phyloP scores from a whole-genome alignment of 345 rosid species.

The Pugionium cornutum region DNA sequence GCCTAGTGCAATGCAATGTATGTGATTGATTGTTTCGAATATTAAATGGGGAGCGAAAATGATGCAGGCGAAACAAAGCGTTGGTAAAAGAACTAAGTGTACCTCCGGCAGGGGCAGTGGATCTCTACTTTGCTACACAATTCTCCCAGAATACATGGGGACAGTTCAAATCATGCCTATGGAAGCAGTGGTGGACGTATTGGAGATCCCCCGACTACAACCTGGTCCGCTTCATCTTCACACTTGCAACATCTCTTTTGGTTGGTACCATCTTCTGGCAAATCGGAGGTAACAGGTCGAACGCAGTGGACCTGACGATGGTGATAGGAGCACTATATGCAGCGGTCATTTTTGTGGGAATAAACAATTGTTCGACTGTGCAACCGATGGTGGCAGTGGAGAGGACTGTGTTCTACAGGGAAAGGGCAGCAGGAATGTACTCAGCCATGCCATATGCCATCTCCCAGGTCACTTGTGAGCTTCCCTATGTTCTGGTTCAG shows the following conservation, averaged over 20 bases:
- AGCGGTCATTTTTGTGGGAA: constrained; percentile 55
- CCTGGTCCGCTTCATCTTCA: constrained; percentile 55
- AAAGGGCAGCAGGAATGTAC: constrained; percentile 51
- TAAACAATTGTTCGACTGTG: constrained; percentile 67
- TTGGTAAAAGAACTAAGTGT: constrained; percentile 52
- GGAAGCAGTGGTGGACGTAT: constrained; percentile 73
- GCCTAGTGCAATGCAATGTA: no score
- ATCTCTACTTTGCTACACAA: constrained; percentile 51
- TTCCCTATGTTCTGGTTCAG: constrained; percentile 69
- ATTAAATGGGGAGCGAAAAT: neutral
- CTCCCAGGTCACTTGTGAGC: constrained; percentile 62
- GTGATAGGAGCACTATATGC: constrained; percentile 68
- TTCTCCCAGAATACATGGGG: constrained; percentile 57
- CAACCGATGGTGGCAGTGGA: constrained; percentile 66
- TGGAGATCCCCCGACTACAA: constrained; percentile 78
- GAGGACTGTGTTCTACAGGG: constrained; percentile 71
- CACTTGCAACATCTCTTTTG: constrained; percentile 48
- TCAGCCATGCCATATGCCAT: constrained; percentile 36
- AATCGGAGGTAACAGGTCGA: constrained; percentile 50
- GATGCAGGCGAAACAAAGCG: constrained; percentile 56
- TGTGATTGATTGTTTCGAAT: neutral
- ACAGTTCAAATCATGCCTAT: constrained; percentile 61
- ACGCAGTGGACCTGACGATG: constrained; percentile 48
- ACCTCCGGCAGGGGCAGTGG: constrained; percentile 49
- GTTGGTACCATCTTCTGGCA: constrained; percentile 63